Evolutionary conservation across 108 stramenopile genomes (phyloP).

Genomic region (Skeletonema grethae): DNA sequence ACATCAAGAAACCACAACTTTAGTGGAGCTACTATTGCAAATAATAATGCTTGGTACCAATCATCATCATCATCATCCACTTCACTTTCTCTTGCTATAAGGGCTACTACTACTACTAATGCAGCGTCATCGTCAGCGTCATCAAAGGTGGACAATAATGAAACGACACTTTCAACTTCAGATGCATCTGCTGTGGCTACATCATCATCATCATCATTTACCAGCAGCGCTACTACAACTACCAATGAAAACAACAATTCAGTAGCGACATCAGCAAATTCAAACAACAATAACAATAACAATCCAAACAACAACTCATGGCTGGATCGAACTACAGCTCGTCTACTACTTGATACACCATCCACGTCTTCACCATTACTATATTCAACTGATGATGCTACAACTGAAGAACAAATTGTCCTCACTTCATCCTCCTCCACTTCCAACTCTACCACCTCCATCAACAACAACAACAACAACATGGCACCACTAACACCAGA

Average conservation of each 20-base stretch:
- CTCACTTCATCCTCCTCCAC: no score
- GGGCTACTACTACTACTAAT: background rate
- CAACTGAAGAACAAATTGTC: constrained; percentile 12
- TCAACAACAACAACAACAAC: constrained; percentile 4
- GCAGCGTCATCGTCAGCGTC: background rate
- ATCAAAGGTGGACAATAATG: background rate
- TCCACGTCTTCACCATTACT: background rate
- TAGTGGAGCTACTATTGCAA: background rate
- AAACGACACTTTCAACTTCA: background rate
- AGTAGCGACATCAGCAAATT: background rate
- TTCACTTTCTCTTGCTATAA: background rate
- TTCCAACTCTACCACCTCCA: background rate
- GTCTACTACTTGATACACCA: constrained; percentile 25
- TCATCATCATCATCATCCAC: background rate
- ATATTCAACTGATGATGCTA: background rate
- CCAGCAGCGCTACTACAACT: no score
- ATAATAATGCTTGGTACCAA: background rate
- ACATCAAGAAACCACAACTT: background rate
- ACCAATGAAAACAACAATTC: background rate
- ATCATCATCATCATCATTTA: background rate
- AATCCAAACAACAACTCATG: constrained; percentile 21
- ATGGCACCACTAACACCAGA: constrained; percentile 48
- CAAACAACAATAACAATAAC: background rate
- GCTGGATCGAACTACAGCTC: constrained; percentile 46
- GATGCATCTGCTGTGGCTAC: background rate